These are phyloP conservation scores for Penicillium olsonii DNA, from an alignment of 2,329 filamentous ascomycete genomes.

Conservation along the genomic window DNA sequence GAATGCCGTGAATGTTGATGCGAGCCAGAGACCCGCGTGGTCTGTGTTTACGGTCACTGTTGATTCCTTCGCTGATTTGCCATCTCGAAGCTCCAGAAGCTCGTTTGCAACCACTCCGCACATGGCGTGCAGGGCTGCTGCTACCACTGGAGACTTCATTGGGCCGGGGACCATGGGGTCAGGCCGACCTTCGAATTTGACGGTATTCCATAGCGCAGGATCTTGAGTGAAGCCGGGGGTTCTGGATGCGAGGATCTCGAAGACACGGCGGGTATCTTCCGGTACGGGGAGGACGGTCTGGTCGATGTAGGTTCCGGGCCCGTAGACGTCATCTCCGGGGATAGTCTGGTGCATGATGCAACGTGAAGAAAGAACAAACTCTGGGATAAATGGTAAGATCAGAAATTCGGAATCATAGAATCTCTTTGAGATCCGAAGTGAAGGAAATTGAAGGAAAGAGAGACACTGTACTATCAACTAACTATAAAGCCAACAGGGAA, in stretches of 20 bases:
- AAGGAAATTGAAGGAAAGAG: too few species aligned
- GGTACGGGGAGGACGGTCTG: conserved; percentile 38
- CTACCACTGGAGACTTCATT: conserved; percentile 46
- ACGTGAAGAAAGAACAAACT: too few species aligned
- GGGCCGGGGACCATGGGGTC: conserved; percentile 47
- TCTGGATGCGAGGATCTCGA: conserved; percentile 37
- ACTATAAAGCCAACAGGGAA: too few species aligned
- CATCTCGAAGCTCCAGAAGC: conserved; percentile 32
- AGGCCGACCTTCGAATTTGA: conserved; percentile 43
- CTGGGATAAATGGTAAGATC: too few species aligned
- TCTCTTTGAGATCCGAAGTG: too few species aligned
- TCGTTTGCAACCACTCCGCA: conserved; percentile 46
- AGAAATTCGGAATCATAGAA: too few species aligned
- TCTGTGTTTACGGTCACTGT: conserved; percentile 50
- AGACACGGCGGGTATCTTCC: conserved; percentile 41
- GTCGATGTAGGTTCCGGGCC: conserved; percentile 46
- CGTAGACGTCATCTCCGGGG: conserved; percentile 33
- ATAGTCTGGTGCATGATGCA: conserved; percentile 13
- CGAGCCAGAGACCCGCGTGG: conserved; percentile 50
- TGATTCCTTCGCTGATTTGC: conserved; percentile 7
- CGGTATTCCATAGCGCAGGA: conserved; percentile 26
- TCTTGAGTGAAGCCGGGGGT: conserved; percentile 47
- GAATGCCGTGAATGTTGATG: conserved; percentile 40
- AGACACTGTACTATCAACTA: too few species aligned
- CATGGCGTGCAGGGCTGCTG: conserved; percentile 49